These are phyloP conservation scores for Kockovaella imperatae DNA, from an alignment of 768 basidiomycete genomes.

Conservation along the genomic window DNA sequence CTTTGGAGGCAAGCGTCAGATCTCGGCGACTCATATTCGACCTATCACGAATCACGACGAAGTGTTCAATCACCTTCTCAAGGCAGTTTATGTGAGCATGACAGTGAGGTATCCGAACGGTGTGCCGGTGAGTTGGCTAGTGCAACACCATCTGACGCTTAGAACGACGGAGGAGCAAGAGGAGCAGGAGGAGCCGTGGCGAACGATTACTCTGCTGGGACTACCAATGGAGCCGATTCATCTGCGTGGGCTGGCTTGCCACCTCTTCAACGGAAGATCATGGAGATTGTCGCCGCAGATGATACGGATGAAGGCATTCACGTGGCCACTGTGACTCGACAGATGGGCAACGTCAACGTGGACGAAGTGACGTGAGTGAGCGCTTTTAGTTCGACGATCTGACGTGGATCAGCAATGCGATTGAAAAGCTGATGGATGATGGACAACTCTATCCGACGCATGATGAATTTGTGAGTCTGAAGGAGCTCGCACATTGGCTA, in stretches of 20 bases:
- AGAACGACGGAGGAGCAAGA: background rate
- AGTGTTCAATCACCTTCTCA: slow-evolving; percentile 70
- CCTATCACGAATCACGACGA: slow-evolving; percentile 64
- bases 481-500: no score
- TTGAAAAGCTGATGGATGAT: slow-evolving; percentile 70
- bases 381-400: background rate
- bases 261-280: slow-evolving; percentile 56
- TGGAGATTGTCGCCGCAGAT: slow-evolving; percentile 56
- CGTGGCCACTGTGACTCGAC: slow-evolving; percentile 62
- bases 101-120: slow-evolving; percentile 56
- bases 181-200: slow-evolving; percentile 4
- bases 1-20: slow-evolving; percentile 71
- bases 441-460: slow-evolving; percentile 72
- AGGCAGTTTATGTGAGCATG: slow-evolving; percentile 63
- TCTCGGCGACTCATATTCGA: slow-evolving; percentile 70
- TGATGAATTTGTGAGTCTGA: slow-evolving; percentile 67
- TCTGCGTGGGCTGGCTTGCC: slow-evolving; percentile 54
- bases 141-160: background rate
- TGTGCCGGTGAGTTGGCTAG: slow-evolving; percentile 34
- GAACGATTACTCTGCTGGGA: slow-evolving; percentile 10
- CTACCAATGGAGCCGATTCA: slow-evolving; percentile 10
- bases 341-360: slow-evolving; percentile 54
- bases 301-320: slow-evolving; percentile 61
- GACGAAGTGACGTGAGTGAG: slow-evolving; percentile 56
- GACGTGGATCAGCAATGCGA: slow-evolving; percentile 50